phyloP scores from a whole-genome alignment of 164 flowering plant genomes.

The Annona squamosa region DNA sequence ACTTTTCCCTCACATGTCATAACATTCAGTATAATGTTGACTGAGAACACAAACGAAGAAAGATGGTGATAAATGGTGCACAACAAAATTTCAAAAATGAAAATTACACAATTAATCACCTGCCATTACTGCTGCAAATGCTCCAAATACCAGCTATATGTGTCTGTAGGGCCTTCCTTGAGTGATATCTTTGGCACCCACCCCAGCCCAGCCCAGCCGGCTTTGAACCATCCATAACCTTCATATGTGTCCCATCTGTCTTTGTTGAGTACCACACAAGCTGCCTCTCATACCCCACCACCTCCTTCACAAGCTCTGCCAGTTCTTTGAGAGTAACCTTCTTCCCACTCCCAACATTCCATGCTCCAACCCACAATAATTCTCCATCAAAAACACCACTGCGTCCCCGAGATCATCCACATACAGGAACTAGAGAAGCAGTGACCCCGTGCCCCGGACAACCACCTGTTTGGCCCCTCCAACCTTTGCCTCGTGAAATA shows the following conservation, averaged over 20 bases:
- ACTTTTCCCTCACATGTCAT: not conserved
- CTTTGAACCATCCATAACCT: conserved; percentile 91
- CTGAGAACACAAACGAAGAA: not conserved
- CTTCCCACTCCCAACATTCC: conserved; percentile 87
- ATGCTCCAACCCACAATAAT: conserved; percentile 65
- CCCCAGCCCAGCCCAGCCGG: conserved; percentile 43
- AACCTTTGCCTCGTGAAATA: conserved; percentile 85
- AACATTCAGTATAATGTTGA: not conserved
- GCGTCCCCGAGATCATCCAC: conserved; percentile 95
- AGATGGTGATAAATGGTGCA: not conserved
- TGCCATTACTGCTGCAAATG: conserved; percentile 42
- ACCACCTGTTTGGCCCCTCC: conserved; percentile 61
- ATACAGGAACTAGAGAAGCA: conserved; percentile 77
- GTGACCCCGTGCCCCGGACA: conserved; percentile 90
- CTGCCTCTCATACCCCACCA: conserved; percentile 73
- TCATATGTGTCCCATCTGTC: conserved; percentile 94
- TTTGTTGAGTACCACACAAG: conserved; percentile 77
- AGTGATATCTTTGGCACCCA: conserved; percentile 78
- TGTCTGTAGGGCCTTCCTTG: conserved; percentile 65
- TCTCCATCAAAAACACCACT: conserved; percentile 68
- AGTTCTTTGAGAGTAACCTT: conserved; percentile 82
- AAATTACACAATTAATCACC: not conserved
- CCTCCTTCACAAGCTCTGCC: conserved; percentile 82
- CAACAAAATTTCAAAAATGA: too few species aligned
- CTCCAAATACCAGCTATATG: conserved; percentile 86